Percentiles rank a stretch among this genome's conserved stretches.
These are phyloP conservation scores for Ophiostoma sp. DNA, from an alignment of 2,329 filamentous ascomycete genomes.

Conservation along the genomic window DNA sequence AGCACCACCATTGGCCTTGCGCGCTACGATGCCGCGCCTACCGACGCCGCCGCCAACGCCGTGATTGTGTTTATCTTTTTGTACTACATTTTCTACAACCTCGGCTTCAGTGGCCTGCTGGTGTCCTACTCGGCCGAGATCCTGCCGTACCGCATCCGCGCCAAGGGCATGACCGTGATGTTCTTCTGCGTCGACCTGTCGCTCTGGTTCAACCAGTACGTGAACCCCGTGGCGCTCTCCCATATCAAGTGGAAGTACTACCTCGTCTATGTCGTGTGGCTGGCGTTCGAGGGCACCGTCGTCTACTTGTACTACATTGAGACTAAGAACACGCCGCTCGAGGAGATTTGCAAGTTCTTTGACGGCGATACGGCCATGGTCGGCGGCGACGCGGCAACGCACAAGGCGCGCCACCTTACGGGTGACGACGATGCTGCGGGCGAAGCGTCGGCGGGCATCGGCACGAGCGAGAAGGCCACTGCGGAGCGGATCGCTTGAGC, in stretches of 20 bases:
- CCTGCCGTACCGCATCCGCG: conserved; percentile 23
- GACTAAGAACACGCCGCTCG: conserved; percentile 21
- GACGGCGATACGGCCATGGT: conserved; percentile 26
- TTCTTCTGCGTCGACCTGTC: conserved; percentile 21
- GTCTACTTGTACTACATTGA: conserved; percentile 27
- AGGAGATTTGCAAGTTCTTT: conserved; percentile 49
- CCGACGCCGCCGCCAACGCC: conserved; percentile 21
- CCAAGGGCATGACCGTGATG: conserved; percentile 25
- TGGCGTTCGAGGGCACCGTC: conserved; percentile 29
- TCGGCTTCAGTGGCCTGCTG: conserved; percentile 34
- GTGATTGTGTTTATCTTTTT: conserved; percentile 23
- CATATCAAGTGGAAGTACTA: conserved; percentile 29
- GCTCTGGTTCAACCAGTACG: conserved; percentile 26
- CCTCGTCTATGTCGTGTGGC: conserved; percentile 26
- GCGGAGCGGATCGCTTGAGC: conserved; percentile 10
- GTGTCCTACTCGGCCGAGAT: conserved; percentile 39
- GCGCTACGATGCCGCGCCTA: conserved; percentile 52
- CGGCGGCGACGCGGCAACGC: conserved; percentile 23
- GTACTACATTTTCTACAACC: conserved; percentile 34
- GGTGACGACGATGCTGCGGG: conserved; percentile 19
- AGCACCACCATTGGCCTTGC: conserved; percentile 35
- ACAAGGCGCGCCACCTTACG: conserved; percentile 24
- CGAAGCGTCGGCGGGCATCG: not conserved
- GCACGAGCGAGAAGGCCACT: conserved; percentile 21
- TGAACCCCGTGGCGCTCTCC: conserved; percentile 27